Conservation (phyloP, 495 filamentous ascomycete species). For the Schizothecium vesticola region DNA sequence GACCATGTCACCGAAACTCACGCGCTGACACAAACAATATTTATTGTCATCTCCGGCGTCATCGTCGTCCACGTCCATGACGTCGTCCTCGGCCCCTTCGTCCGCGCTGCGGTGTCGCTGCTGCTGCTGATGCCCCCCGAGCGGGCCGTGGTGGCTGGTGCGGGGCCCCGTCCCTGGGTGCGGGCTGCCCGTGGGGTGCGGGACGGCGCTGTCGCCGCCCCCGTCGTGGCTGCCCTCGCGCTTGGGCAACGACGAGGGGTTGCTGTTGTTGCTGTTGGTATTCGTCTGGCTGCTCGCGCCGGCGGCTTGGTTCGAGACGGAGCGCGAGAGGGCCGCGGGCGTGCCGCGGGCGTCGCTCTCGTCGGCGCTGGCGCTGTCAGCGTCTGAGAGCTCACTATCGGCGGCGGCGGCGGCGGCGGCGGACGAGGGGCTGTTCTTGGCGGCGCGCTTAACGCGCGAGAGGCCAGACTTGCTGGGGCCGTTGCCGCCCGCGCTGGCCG, state of each 20-base stretch:
- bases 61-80: slow-evolving; percentile 69
- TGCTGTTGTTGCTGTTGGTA: background rate
- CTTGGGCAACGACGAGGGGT: background rate
- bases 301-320: slow-evolving; percentile 16
- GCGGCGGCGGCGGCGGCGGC: slow-evolving; percentile 41
- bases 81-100: slow-evolving; percentile 52
- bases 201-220: slow-evolving; percentile 1
- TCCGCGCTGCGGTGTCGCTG: slow-evolving; percentile 12
- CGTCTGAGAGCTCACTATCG: slow-evolving; percentile 62
- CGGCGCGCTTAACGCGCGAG: slow-evolving; percentile 48
- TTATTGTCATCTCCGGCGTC: slow-evolving; percentile 82
- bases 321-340: slow-evolving; percentile 21
- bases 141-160: slow-evolving; percentile 7
- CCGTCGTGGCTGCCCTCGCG: slow-evolving; percentile 15
- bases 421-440: slow-evolving; percentile 56
- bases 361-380: slow-evolving; percentile 53
- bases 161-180: slow-evolving; percentile 1
- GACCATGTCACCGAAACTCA: slow-evolving; percentile 96
- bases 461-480: slow-evolving; percentile 41
- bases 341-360: slow-evolving; percentile 40
- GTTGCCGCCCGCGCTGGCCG: slow-evolving; percentile 40
- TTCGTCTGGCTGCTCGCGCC: background rate
- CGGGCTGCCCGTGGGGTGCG: background rate
- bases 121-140: background rate
- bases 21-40: slow-evolving; percentile 88